Percentiles rank a stretch among this genome's conserved stretches.
These are phyloP conservation scores for Alternaria solani DNA, from an alignment of 2,329 filamentous ascomycete genomes.

Conservation along the genomic window DNA sequence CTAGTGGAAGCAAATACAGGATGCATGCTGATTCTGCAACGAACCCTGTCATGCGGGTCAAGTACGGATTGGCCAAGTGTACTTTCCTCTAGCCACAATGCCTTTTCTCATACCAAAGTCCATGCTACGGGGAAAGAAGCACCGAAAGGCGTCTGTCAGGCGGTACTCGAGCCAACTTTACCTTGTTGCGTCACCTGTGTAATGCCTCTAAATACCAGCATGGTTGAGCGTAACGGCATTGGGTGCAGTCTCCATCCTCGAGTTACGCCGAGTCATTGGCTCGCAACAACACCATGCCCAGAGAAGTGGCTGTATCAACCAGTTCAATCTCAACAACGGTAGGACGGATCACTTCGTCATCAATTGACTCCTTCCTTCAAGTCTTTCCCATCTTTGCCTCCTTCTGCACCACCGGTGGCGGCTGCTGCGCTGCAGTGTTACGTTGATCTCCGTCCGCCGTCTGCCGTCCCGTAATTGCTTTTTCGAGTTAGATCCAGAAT, in stretches of 20 bases:
- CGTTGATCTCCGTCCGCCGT: conserved; percentile 13
- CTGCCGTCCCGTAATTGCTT: conserved; percentile 15
- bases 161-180: conserved; percentile 5
- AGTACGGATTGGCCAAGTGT: conserved; percentile 4
- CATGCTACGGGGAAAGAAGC: neutral
- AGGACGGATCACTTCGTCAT: conserved; percentile 17
- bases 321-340: conserved; percentile 15
- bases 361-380: conserved; percentile 8
- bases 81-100: neutral
- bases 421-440: conserved; percentile 24
- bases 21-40: neutral
- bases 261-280: conserved; percentile 21
- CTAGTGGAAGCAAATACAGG: neutral
- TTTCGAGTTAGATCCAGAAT: conserved; percentile 9
- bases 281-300: conserved; percentile 31
- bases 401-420: conserved; percentile 28
- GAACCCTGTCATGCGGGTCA: neutral
- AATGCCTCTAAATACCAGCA: neutral
- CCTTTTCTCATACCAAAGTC: neutral
- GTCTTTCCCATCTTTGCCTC: conserved; percentile 8
- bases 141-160: conserved; percentile 14
- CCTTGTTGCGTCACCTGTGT: conserved; percentile 3
- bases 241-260: conserved; percentile 7
- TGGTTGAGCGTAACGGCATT: conserved; percentile 11
- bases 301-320: conserved; percentile 11